Base-by-base conservation (phyloP, 169 alveolate genomes). In the Plasmodium yoelii region DNA sequence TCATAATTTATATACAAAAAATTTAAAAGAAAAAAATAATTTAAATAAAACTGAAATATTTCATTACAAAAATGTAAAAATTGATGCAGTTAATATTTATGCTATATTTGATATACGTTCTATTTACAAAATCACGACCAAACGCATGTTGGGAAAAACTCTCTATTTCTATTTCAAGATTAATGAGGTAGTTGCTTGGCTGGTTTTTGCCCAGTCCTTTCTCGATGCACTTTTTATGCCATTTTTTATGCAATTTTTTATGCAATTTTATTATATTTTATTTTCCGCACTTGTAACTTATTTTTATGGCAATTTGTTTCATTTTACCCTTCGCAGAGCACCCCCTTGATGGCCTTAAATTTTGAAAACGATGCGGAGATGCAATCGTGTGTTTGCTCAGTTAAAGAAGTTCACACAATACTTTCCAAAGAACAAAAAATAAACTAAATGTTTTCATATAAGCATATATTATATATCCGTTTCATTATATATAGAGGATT, bases 91-190 rank as follows among this genome's bases (percentile, higher is more conserved):
- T n/a, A 75, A 73, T 42, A 55, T 92, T 10, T 88, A 92, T 69
- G 92, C 91, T 18, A 71, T 89, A 18, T 88, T 88, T 82, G 93
- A 88, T 46, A 73, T 92, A 60, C 73, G 75, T 26, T 87, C 92
- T 57, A 82, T 90, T 34, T 84, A 70, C 51, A 92, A 87, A 60
- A 92, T 92, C 13, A 92, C 93, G 10, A 88, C 92, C 68, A 92
- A 90, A 65, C 67, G 80, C 26, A 88, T 61, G 56, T 73, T 46
- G 51, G 34, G 61, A 7, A 87, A 68, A 61, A 87, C 90, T 12
- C 82, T 92, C 6, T 92, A 89, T 39, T 92, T 92, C 63, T 92
- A 92, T 71, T 92, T 92, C 64, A 51, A 61, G 65, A 90, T 86
- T 75, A 93, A 84, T 75, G 92, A 73, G 84, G 91, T 59, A 88